Base-by-base conservation (phyloP, 1,284 basidiomycete species). In the Hemileia vastatrix region DNA sequence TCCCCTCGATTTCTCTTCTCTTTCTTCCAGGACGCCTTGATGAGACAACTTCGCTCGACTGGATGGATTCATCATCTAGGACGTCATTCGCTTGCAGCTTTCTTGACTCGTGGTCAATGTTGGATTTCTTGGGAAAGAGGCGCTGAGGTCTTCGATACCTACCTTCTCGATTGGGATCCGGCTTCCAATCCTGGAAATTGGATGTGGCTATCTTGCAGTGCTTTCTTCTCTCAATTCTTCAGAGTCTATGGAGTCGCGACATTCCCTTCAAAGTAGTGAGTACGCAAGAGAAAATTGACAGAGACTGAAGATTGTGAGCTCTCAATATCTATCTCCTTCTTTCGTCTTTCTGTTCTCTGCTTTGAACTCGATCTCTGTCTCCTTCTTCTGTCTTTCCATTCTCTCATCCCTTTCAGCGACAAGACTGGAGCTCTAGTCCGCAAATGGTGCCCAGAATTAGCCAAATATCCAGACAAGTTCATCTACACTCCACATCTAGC, bases 91-190 rank as follows among this genome's bases (percentile, higher is more conserved):
- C 80, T 82, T 51, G 83, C 82, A 4, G 81, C 79, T 68, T 82
- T 80, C 71, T 72, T 82, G 19, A 80, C 79, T 9, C 75, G 81
- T 51, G 80, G 81, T 15, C 81, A 82, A 67, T 80, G 80, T 67
- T 81, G 82, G 72, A 79, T 82, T 66, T 79, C 78, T 6, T 83
- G 80, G 81, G 82, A 82, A 68, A 72, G 79, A 55, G 81, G 81
- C 31, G 79, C 78, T 64, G 80, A 81, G 65, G 78, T 81, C 31
- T 80, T 81, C 74, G 80, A 81, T 54, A 66, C 70, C 45, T 73
- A 72, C 65, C 69, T 77, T 61, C 76, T 78, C 19, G 78, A 79
- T 60, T 78, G 77, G 78, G 79, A 79, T 68, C 77, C 79, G 0
- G 74, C 70, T 40, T 67, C 76, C 47, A 71, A 80, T 71, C 68